A percentile compares a stretch with the other conserved stretches of the same genome.
phyloP scores from a whole-genome alignment of 1,139 yeast species.

The Yamadazyma friedrichii region DNA sequence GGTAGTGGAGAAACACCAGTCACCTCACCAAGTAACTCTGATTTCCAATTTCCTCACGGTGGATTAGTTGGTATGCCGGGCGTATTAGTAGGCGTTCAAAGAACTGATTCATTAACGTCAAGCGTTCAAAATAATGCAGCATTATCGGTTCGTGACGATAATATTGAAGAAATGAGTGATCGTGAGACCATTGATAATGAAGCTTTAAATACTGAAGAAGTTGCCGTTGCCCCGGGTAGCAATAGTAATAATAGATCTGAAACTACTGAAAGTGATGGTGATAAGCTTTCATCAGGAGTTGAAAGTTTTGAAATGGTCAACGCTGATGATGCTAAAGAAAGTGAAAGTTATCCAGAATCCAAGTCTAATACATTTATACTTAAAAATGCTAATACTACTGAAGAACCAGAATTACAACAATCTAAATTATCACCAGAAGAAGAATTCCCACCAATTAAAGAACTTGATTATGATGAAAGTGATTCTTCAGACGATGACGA shows the following conservation, averaged over 20 bases:
- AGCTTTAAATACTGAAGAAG: constrained; percentile 16
- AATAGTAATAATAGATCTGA: constrained; percentile 13
- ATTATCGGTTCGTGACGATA: constrained; percentile 79
- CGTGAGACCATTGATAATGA: constrained; percentile 52
- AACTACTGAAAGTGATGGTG: constrained; percentile 30
- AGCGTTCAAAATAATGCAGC: constrained; percentile 93
- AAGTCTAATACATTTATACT: constrained; percentile 12
- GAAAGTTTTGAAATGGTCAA: constrained; percentile 55
- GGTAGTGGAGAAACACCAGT: constrained; percentile 51
- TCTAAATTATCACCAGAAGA: constrained; percentile 20
- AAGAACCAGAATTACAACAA: constrained; percentile 2
- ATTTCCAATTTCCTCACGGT: constrained; percentile 55
- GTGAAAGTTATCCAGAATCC: constrained; percentile 7
- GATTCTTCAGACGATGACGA: constrained; percentile 33
- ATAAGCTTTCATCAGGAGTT: constrained; percentile 46
- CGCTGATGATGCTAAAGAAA: constrained; percentile 39
- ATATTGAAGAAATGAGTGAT: constrained; percentile 57
- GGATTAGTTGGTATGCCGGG: constrained; percentile 51
- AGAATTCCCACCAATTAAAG: constrained; percentile 74
- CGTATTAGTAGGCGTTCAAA: constrained; percentile 44
- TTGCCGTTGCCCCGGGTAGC: constrained; percentile 10
- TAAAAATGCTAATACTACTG: constrained; percentile 10
- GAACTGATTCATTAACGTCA: constrained; percentile 81
- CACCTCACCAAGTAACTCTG: constrained; percentile 56
- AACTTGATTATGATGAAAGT: constrained; percentile 61